A percentile compares a stretch with the other conserved stretches of the same genome.
Evolutionary conservation across 768 basidiomycete genomes (phyloP).

Genomic region (Russula lepida): DNA sequence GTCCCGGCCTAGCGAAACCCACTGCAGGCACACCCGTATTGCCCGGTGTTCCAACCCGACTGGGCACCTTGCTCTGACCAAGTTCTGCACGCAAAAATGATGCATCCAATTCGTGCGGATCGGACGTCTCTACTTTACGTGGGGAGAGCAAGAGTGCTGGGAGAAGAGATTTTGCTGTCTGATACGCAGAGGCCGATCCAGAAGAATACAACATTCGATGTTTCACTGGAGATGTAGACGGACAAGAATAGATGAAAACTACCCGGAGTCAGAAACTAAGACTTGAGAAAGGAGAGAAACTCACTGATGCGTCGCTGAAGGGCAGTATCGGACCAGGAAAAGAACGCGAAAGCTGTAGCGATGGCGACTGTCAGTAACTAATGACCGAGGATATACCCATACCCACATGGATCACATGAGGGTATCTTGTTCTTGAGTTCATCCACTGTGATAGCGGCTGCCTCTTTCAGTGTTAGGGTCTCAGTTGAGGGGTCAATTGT

Average conservation of each 20-base stretch:
- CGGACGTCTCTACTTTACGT: conserved; percentile 77
- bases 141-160: conserved; percentile 36
- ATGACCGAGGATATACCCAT: conserved; percentile 3
- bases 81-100: conserved; percentile 54
- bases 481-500: conserved; percentile 60
- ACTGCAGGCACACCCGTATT: conserved; percentile 31
- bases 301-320: conserved; percentile 52
- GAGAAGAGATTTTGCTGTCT: conserved; percentile 46
- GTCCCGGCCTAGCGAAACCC: conserved; percentile 65
- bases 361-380: conserved; percentile 8
- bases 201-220: conserved; percentile 86
- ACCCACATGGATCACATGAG: conserved; percentile 45
- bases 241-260: conserved; percentile 94
- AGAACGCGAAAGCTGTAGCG: conserved; percentile 47
- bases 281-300: conserved; percentile 20
- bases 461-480: conserved; percentile 40
- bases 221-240: conserved; percentile 70
- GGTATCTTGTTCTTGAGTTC: conserved; percentile 45
- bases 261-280: conserved; percentile 1
- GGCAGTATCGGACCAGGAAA: conserved; percentile 52
- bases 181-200: conserved; percentile 48
- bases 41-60: conserved; percentile 20
- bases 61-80: conserved; percentile 26
- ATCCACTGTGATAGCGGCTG: conserved; percentile 34
- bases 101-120: conserved; percentile 64